Base-by-base conservation (phyloP, 1,284 basidiomycete genomes). In the Clitocybe nebularis region DNA sequence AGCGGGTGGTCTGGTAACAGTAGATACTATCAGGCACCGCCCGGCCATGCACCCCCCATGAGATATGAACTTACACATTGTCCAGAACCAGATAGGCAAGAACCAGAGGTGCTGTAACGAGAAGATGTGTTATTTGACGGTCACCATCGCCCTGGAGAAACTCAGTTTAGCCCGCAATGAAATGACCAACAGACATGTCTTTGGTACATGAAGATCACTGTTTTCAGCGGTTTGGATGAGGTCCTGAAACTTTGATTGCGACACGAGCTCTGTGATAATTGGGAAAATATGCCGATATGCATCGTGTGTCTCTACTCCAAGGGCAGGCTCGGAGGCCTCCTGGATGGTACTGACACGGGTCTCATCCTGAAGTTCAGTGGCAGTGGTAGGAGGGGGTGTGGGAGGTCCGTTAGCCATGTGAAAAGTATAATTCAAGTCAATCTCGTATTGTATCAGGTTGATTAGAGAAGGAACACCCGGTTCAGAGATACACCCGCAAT, bases 51-150 rank as follows among this genome's bases (percentile, higher is more conserved):
- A n/a, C n/a, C n/a, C n/a, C n/a, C n/a, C 42, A 21, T 39, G 50
- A 35, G 32, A 22, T 22, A 14, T 25, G 22, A 23, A 64, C 78
- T 52, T 54, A 81, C 82, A 79, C 53, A 43, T 82, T 68, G 50
- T 84, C 75, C 21, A 71, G 42, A 25, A 79, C 77, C 35, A 84
- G 64, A 59, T 84, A 81, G 5, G 74, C 68, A 5, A 86, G 68
- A 5, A 81, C 74, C 16, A 85, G 60, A 14, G 81, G 81, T 2
- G 69, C 70, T 5, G 71, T 66, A 17, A 81, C 51, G 17, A 81
- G 61, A 14, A 84, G 54, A 23, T 79, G 69, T 14, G 68, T 68
- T 11, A 57, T 56, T 37, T 72, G 64, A 17, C 56, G 60, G 28
- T 75, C 71, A 41, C 62, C 59, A 73, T 52, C 48, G 36, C 47